phyloP scores from a whole-genome alignment of 1,284 basidiomycete species.

The Quambalaria eucalypti region DNA sequence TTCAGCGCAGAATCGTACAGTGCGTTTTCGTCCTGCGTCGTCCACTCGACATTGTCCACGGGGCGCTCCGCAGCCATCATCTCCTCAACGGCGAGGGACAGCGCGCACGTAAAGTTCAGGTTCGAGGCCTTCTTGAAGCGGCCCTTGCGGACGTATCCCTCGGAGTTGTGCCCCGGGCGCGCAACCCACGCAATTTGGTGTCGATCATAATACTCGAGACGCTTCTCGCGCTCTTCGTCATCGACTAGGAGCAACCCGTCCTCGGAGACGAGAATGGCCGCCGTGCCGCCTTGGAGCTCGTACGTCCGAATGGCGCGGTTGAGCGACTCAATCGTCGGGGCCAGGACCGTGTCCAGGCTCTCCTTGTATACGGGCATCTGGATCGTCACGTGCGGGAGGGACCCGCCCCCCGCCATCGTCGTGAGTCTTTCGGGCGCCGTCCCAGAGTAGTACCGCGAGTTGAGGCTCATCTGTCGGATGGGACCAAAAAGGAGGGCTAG shows the following conservation, averaged over 20 bases:
- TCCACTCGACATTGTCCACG: constrained; percentile 1
- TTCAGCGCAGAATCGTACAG: constrained; percentile 50
- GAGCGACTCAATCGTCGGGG: constrained; percentile 66
- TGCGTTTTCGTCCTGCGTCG: constrained; percentile 16
- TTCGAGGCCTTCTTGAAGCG: constrained; percentile 83
- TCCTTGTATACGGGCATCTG: constrained; percentile 70
- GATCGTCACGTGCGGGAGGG: constrained; percentile 64
- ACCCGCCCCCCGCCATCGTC: no score
- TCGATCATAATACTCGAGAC: constrained; percentile 62
- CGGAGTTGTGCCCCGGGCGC: constrained; percentile 61
- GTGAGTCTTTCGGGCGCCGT: constrained; percentile 56
- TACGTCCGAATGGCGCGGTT: constrained; percentile 80
- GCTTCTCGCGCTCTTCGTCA: constrained; percentile 58
- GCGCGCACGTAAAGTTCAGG: constrained; percentile 71
- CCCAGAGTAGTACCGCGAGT: constrained; percentile 50
- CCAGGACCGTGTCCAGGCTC: constrained; percentile 49
- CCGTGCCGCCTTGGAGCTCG: constrained; percentile 69
- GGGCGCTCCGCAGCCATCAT: constrained; percentile 55
- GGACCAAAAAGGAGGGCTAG: constrained; percentile 46
- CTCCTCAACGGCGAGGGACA: constrained; percentile 66
- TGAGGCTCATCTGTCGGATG: constrained; percentile 57
- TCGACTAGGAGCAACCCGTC: constrained; percentile 62
- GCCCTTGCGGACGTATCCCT: constrained; percentile 71
- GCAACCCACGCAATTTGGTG: constrained; percentile 76
- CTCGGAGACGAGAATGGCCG: constrained; percentile 66